Evolutionary conservation across 2,329 filamentous ascomycete genomes (phyloP), one percentile per base, ranked within the genome.

Genomic region (Colletotrichum sp.): DNA sequence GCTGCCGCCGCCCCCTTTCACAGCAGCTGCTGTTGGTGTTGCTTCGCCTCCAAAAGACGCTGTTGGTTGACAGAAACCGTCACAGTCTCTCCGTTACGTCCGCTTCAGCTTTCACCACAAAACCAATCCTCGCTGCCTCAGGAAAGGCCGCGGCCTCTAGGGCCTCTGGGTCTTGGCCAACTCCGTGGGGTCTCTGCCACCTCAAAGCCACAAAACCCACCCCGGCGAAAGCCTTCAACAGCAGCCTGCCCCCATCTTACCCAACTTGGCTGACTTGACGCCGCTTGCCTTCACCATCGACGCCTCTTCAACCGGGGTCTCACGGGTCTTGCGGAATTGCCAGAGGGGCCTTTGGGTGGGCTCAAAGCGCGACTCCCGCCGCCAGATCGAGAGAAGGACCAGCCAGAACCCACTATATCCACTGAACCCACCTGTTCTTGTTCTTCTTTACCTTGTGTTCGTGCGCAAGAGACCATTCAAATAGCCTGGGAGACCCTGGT

Each of bases 401-500:
- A 62, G 57, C 57, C 63, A 13, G 32, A 75, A 63, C 44, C 72
- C 69, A 68, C 62, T 30, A 27, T 66, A 55, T 29, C 73, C 69
- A 72, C 73, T 39, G 12, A 55, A 64, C 36, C 69, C 69, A 65
- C 69, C 69, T n/a, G 61, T 65, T 73, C 70, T 76, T 64, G 44
- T 63, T 59, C 73, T 64, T 70, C 55, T 72, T 68, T 73, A 25
- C 64, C 70, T 73, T 29, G 34, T 57, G 30, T 69, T 66, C 67
- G 63, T 49, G 44, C 32, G 25, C 72, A 49, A 66, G 55, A 49
- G 55, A 27, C 19, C 73, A 64, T 73, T 76, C 73, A 72, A 69
- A 76, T 64, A 69, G 57, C n/a, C 73, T 29, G 44, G 70, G 64
- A 65, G 55, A 76, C 64, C 73, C 73, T 73, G 70, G 70, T 59